Conservation (phyloP, 2,329 filamentous ascomycete genomes). For the Dichotomopilus funicola region DNA sequence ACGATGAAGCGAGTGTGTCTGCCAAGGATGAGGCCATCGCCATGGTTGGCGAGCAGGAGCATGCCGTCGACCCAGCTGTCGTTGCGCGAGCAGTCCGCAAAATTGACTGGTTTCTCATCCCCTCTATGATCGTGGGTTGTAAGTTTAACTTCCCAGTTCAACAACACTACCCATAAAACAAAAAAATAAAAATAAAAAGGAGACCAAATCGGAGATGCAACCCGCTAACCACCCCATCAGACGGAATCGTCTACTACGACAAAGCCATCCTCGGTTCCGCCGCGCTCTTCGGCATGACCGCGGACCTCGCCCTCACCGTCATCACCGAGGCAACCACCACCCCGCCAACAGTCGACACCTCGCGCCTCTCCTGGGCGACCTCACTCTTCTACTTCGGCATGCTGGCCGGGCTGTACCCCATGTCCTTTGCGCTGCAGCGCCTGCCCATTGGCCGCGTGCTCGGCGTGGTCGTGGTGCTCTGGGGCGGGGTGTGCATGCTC, state of each 20-base stretch:
- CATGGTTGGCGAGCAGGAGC: constrained; percentile 52
- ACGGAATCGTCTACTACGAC: constrained; percentile 65
- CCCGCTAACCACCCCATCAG: constrained; percentile 26
- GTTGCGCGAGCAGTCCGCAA: constrained; percentile 46
- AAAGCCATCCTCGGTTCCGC: constrained; percentile 71
- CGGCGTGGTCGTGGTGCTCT: constrained; percentile 56
- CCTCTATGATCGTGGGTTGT: constrained; percentile 47
- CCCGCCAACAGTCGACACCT: constrained; percentile 56
- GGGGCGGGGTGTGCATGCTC: constrained; percentile 61
- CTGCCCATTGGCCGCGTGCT: constrained; percentile 61
- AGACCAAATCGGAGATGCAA: not conserved
- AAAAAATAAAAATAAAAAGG: not conserved
- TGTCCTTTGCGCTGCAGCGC: constrained; percentile 63
- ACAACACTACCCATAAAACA: not conserved
- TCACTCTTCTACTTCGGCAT: constrained; percentile 77
- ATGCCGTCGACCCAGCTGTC: constrained; percentile 43
- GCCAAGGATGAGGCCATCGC: constrained; percentile 47
- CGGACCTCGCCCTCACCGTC: constrained; percentile 55
- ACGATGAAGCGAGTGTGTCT: not conserved
- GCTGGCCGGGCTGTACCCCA: constrained; percentile 66
- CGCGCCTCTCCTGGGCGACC: constrained; percentile 67
- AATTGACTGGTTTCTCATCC: constrained; percentile 51
- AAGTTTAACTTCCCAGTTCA: constrained; percentile 9
- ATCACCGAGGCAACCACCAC: constrained; percentile 32
- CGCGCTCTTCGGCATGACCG: constrained; percentile 69